Conservation (phyloP, 495 filamentous ascomycete species). For the Parmelia sp. region DNA sequence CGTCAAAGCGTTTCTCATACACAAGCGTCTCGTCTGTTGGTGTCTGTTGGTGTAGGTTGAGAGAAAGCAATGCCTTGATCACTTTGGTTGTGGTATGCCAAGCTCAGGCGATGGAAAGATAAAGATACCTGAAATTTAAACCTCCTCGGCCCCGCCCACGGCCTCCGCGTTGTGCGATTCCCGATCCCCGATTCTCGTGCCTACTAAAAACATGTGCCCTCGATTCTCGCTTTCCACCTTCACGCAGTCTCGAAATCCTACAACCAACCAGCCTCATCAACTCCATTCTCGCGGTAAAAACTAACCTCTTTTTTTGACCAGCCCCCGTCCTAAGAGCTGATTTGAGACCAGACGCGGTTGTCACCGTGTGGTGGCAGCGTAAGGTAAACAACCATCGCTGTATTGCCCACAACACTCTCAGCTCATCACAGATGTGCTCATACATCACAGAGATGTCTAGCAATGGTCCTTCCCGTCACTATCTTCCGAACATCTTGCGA, state of each 20-base stretch:
- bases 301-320: not conserved
- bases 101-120: not conserved
- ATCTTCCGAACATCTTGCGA: too few relatives aligned
- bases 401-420: not conserved
- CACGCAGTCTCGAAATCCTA: not conserved
- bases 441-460: not conserved
- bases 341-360: not conserved
- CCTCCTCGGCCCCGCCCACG: constrained; percentile 1
- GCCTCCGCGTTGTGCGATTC: not conserved
- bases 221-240: too few relatives aligned
- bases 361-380: not conserved
- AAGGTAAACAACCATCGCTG: not conserved
- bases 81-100: not conserved
- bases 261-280: not conserved
- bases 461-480: not conserved
- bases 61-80: not conserved
- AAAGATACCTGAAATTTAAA: not conserved
- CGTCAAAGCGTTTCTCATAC: not conserved
- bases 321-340: not conserved
- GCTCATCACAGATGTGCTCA: not conserved
- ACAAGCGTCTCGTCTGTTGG: not conserved
- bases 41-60: not conserved
- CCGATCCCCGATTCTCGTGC: too few relatives aligned
- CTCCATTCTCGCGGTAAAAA: not conserved
- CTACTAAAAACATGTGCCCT: not conserved